Evolutionary conservation across 495 filamentous ascomycete species (phyloP), one percentile per base, ranked within the genome.

Genomic region (Xylaria longipes): DNA sequence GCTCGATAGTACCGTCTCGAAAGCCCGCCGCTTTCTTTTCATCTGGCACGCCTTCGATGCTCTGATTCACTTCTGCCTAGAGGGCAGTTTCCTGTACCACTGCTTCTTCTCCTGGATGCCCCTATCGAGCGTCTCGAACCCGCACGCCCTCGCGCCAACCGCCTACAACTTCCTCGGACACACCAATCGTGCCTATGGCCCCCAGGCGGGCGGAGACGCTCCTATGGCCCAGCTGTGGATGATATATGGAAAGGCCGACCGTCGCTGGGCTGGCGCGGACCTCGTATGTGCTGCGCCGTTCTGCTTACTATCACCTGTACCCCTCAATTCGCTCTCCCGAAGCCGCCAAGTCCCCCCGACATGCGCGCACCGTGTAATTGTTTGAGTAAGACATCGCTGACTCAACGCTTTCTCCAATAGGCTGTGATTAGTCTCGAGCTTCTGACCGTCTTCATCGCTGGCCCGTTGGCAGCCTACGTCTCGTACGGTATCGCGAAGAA

Each of bases 41-140:
- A 89, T 94, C 84, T 98, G 95, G 95, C 95, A 97, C 86, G 85
- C 90, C 72, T 97, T 97, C 84, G 94, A 97, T 81, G 90, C 91
- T 58, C 88, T 98, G 25, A 94, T 94, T 75, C 95, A 98, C 85
- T 84, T 95, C 81, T 84, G 92, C 75, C 90, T 97, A 81, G 95
- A 98, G 82, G 94, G 92, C 48, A 91, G 91, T 67, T 98, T 92
- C 83, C 90, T 97, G 60, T 97, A 93, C 85, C 90, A 97, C 82
- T 97, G 93, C 82, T 94, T 98, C 86, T 93, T 93, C 86, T 90
- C 89, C 71, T 93, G 86, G 74, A 81, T 82, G 5, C 79, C 82
- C 50, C 73, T 88, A 61, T 70, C 72, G 41, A 63, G 71, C 65
- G 73, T 77, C n/a, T 71, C 71, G 6, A 76, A 79, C 68, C 74